These are phyloP conservation scores for Aspergillus hiratsukae DNA, from an alignment of 2,329 filamentous ascomycete genomes.

Conservation along the genomic window DNA sequence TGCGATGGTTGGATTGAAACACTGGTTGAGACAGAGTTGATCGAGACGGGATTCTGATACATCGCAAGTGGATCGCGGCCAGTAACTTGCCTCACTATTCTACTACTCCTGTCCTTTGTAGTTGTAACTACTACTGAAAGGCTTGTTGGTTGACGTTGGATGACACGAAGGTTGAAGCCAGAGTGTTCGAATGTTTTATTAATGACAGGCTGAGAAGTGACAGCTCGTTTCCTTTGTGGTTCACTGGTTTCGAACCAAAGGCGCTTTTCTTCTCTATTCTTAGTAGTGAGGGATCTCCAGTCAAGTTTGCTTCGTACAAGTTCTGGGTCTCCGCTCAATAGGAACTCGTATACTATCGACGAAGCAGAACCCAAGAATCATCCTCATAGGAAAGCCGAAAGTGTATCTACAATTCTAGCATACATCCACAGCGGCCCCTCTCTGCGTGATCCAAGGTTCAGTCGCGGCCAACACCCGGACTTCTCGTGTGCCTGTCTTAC, in stretches of 20 bases:
- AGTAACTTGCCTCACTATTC: too few relatives aligned
- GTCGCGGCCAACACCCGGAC: not conserved
- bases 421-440: not conserved
- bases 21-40: constrained; percentile 17
- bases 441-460: not conserved
- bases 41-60: constrained; percentile 1
- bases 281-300: not conserved
- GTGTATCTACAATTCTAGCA: too few relatives aligned
- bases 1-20: constrained; percentile 16
- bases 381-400: not conserved
- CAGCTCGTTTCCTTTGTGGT: too few relatives aligned
- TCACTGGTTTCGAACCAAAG: not conserved
- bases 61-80: not conserved
- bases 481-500: not conserved
- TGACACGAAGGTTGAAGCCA: not conserved
- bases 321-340: not conserved
- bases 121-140: not conserved
- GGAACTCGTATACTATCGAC: not conserved
- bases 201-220: not conserved
- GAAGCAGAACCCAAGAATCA: not conserved
- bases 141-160: not conserved
- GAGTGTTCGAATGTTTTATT: not conserved
- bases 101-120: not conserved
- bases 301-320: not conserved
- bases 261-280: not conserved